Evolutionary conservation across 306 rosid genomes (phyloP).

Genomic region (Crataegus laevigata): DNA sequence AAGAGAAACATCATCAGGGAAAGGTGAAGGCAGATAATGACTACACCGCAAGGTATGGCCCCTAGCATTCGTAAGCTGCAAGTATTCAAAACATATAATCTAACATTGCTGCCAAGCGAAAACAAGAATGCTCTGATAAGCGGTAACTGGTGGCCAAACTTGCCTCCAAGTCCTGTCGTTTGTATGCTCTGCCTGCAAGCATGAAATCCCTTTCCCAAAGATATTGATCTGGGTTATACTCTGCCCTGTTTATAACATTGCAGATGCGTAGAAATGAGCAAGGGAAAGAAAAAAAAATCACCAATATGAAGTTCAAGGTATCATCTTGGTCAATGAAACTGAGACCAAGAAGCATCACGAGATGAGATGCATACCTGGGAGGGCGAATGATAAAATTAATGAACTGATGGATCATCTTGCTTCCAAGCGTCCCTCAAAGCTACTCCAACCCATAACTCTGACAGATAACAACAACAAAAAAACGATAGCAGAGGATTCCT

Average conservation of each 20-base stretch:
- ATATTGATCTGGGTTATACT: constrained; percentile 86
- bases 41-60: constrained; percentile 78
- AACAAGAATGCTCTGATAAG: constrained; percentile 19
- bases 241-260: constrained; percentile 61
- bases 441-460: constrained; percentile 42
- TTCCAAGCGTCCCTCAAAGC: constrained; percentile 27
- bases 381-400: constrained; percentile 94
- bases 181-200: constrained; percentile 72
- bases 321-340: neutral
- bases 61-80: constrained; percentile 84
- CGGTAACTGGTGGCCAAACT: constrained; percentile 56
- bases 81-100: constrained; percentile 18
- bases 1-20: constrained; percentile 68
- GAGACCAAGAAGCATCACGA: neutral
- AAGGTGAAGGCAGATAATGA: constrained; percentile 79
- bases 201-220: constrained; percentile 89
- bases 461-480: neutral
- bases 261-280: constrained; percentile 3
- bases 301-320: neutral
- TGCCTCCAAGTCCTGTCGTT: constrained; percentile 97
- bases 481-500: constrained; percentile 21
- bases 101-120: constrained; percentile 11
- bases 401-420: constrained; percentile 90
- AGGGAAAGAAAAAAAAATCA: neutral
- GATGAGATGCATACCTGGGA: constrained; percentile 58